A percentile compares a stretch with the other conserved stretches of the same genome.
phyloP scores from a whole-genome alignment of 192 early-diverging fungal genomes.

The Umbelopsis sp. region DNA sequence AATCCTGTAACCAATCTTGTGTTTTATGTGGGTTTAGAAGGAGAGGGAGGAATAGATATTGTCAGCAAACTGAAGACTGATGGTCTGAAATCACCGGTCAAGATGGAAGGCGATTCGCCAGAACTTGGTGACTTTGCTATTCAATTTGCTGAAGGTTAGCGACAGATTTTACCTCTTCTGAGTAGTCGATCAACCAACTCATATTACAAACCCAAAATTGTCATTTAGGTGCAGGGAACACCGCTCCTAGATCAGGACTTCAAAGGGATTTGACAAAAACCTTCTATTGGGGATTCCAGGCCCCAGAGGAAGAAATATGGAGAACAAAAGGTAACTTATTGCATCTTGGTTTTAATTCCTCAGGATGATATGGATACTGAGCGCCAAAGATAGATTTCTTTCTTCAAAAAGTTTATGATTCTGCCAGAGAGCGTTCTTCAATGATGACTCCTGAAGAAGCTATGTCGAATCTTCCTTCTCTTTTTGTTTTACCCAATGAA shows the following conservation, averaged over 20 bases:
- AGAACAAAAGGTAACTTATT: slow-evolving; percentile 60
- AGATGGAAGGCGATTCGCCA: slow-evolving; percentile 56
- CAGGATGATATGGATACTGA: no score
- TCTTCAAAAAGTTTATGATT: slow-evolving; percentile 29
- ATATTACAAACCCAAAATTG: background rate
- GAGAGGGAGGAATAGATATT: slow-evolving; percentile 61
- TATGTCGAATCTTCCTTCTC: slow-evolving; percentile 14
- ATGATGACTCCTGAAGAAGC: slow-evolving; percentile 21
- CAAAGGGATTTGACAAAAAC: slow-evolving; percentile 34
- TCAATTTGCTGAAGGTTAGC: slow-evolving; percentile 55
- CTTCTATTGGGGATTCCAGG: slow-evolving; percentile 38
- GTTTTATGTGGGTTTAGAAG: slow-evolving; percentile 84
- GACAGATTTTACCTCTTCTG: background rate
- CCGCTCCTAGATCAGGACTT: slow-evolving; percentile 5
- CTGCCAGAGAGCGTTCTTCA: slow-evolving; percentile 19
- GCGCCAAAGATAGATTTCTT: slow-evolving; percentile 32
- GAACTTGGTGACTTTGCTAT: slow-evolving; percentile 78
- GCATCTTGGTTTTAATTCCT: no score
- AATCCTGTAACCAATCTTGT: slow-evolving; percentile 54
- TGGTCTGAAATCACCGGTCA: slow-evolving; percentile 37
- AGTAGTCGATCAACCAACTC: background rate
- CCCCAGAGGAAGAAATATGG: slow-evolving; percentile 57
- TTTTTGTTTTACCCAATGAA: slow-evolving; percentile 33
- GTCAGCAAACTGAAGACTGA: slow-evolving; percentile 29
- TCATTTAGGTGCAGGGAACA: slow-evolving; percentile 20